Conservation (phyloP, 768 basidiomycete genomes). For the Nidularia sp. region DNA sequence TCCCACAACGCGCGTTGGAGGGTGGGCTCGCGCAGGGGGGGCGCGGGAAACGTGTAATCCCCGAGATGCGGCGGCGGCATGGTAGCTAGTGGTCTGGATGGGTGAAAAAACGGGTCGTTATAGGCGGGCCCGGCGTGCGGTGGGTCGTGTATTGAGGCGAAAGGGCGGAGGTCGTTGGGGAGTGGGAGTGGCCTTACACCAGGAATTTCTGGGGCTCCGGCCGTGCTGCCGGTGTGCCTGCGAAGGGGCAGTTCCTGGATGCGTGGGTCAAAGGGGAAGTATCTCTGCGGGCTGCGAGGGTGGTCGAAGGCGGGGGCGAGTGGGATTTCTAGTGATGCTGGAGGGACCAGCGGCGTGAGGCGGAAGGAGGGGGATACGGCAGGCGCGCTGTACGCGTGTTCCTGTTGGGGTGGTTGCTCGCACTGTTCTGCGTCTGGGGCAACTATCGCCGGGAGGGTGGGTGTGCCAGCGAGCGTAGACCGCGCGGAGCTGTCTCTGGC, state of each 20-base stretch:
- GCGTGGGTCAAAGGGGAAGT: background rate
- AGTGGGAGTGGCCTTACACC: background rate
- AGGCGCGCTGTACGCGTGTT: conserved; percentile 1
- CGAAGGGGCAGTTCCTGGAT: background rate
- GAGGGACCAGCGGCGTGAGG: background rate
- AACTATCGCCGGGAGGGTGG: conserved; percentile 6
- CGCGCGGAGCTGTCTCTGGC: conserved; percentile 19
- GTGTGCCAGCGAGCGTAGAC: conserved; percentile 14
- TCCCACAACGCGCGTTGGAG: conserved; percentile 7
- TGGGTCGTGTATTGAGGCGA: background rate
- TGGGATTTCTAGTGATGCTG: background rate
- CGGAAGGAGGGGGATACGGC: background rate
- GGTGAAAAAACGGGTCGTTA: conserved; percentile 24
- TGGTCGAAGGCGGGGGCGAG: background rate
- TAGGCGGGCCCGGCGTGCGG: conserved; percentile 20
- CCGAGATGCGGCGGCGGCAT: background rate
- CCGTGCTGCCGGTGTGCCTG: background rate
- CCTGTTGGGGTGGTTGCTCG: background rate
- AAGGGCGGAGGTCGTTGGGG: background rate
- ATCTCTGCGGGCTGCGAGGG: background rate
- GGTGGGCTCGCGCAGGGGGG: conserved; percentile 10
- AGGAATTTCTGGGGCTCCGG: background rate
- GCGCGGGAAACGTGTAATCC: conserved; percentile 6
- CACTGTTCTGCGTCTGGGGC: background rate
- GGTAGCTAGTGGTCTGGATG: conserved; percentile 19